Base-by-base conservation (phyloP, 1,139 yeast genomes). In the Saccharomycopsis hybrid region DNA sequence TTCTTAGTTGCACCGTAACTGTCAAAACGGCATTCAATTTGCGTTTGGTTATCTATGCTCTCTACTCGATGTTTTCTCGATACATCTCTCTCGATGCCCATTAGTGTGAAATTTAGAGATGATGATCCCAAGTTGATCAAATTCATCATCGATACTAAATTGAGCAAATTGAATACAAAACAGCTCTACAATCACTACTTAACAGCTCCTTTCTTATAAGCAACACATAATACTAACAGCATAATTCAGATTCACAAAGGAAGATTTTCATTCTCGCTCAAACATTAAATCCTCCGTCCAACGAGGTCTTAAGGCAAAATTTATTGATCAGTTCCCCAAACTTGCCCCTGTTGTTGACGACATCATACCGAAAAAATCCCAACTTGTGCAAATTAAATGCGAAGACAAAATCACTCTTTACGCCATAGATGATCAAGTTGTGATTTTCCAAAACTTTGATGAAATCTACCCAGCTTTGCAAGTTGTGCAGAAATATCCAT, bases 211-310 rank as follows among this genome's bases (percentile, higher is more conserved):
- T 18, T 18, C 18, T 18, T 18, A 18, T 18, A 18, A 18, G 18
- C 18, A 18, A 18, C 18, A 18, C 18, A 18, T 18, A 18, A 18
- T 18, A 18, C 18, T 18, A 18, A 18, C 18, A 18, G 18, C 18
- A 18, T 18, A 18, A 18, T 18, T 18, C 18, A 18, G 18, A 65
- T 88, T 89, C 69, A 76, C 88, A 33, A 83, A 79, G 59, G 96
- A 88, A 48, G 96, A 89, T 62, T 77, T 89, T 48, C 95, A 88
- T 61, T 84, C 96, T 9, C 83, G 94, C 57, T 82, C 97, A 11
- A 90, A 89, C 63, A 84, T 89, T 66, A 90, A 90, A 67, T 87
- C 96, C 1, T 89, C 97, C 1, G 92, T 85, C 9, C 96, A 89
- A 64, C 78, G 97, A 66, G 85, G 86, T 5, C 73, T 90, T 58